Conservation (phyloP, 2,329 filamentous ascomycete species). For the Ophiostoma angusticollis region DNA sequence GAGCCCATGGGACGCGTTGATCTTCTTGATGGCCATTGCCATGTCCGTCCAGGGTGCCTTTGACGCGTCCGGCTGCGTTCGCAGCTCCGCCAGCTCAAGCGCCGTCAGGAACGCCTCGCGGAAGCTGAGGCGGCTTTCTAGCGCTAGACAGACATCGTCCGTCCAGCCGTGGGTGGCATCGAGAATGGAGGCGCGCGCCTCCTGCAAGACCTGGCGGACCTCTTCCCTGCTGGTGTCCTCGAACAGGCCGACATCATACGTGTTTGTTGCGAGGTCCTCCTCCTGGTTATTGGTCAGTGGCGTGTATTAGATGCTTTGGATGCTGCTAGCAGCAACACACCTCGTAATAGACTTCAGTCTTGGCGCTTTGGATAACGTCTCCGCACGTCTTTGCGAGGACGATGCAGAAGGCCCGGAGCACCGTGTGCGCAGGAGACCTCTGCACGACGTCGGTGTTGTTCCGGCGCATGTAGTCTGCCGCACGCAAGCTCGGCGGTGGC, state of each 20-base stretch:
- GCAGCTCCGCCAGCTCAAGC: conserved; percentile 34
- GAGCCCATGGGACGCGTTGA: conserved; percentile 48
- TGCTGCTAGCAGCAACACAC: conserved; percentile 32
- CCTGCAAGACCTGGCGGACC: conserved; percentile 41
- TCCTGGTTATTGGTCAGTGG: conserved; percentile 40
- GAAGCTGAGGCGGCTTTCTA: conserved; percentile 53
- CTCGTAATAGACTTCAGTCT: conserved; percentile 82
- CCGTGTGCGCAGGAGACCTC: conserved; percentile 27
- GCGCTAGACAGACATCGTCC: conserved; percentile 36
- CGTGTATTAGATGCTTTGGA: too few relatives aligned
- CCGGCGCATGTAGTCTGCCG: conserved; percentile 49
- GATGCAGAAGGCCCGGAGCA: conserved; percentile 76
- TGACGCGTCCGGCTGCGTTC: conserved; percentile 32
- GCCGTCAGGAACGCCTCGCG: conserved; percentile 49
- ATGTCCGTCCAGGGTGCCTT: conserved; percentile 40
- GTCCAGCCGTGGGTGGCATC: conserved; percentile 26
- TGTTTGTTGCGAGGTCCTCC: conserved; percentile 91
- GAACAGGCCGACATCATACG: conserved; percentile 70
- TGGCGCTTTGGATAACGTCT: conserved; percentile 64
- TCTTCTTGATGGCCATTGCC: conserved; percentile 34
- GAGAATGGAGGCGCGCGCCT: conserved; percentile 40
- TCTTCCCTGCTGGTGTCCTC: conserved; percentile 44
- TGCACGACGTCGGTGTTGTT: conserved; percentile 27
- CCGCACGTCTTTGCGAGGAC: conserved; percentile 73
- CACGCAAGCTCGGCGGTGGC: conserved; percentile 46